These are phyloP conservation scores for Colletotrichum liaoningense DNA, from an alignment of 2,329 filamentous ascomycete genomes.

Conservation along the genomic window DNA sequence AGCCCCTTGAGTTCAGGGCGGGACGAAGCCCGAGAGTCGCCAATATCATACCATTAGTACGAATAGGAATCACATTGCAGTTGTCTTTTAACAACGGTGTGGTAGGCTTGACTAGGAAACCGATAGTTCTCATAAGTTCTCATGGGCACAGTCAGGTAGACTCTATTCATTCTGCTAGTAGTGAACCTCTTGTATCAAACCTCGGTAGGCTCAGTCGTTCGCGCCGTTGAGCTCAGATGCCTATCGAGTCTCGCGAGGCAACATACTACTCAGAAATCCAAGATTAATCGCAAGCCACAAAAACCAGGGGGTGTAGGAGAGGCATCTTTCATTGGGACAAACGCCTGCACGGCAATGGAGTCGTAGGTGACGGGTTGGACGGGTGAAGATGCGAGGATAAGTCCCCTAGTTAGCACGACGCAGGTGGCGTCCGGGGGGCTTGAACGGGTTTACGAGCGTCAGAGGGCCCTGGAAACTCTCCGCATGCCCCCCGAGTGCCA, in stretches of 20 bases:
- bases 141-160: too few species aligned
- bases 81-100: background rate
- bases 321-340: constrained; percentile 12
- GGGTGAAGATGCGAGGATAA: background rate
- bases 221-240: background rate
- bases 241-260: background rate
- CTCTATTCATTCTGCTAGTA: background rate
- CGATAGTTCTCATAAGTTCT: too few species aligned
- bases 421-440: constrained; percentile 22
- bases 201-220: background rate
- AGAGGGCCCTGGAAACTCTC: constrained; percentile 2
- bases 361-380: constrained; percentile 14
- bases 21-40: background rate
- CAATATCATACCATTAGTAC: too few species aligned
- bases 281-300: background rate
- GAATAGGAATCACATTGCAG: background rate
- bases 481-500: background rate
- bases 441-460: background rate
- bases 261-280: background rate
- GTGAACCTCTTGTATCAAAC: background rate
- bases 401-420: constrained; percentile 1
- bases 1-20: background rate
- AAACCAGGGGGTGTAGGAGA: background rate
- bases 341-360: constrained; percentile 30
- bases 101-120: too few species aligned